Percentiles rank a stretch among this genome's conserved stretches.
Conservation (phyloP, 1,284 basidiomycete species). For the Rhodotorula mucilaginosa region DNA sequence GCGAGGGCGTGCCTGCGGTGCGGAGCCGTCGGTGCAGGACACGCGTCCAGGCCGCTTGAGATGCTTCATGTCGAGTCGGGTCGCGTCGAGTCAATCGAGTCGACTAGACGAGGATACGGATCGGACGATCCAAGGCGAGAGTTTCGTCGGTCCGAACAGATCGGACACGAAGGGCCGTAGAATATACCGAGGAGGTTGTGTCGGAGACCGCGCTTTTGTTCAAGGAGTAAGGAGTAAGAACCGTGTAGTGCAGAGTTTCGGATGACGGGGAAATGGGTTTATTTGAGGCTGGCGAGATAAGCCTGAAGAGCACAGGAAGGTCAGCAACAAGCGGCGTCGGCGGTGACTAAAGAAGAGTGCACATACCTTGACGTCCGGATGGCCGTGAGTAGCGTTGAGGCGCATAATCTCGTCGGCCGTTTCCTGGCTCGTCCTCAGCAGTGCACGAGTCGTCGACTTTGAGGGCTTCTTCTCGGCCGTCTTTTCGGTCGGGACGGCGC, state of each 20-base stretch:
- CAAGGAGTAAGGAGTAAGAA: too few species aligned
- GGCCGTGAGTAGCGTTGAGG: slow-evolving; percentile 14
- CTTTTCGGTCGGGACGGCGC: not conserved
- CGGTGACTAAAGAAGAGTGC: not conserved
- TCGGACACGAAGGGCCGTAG: too few species aligned
- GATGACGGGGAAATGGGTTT: not conserved
- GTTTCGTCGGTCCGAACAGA: too few species aligned
- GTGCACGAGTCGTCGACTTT: not conserved
- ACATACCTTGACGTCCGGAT: slow-evolving; percentile 16
- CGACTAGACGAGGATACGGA: too few species aligned
- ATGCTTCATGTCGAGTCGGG: not conserved
- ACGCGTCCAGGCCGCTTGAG: not conserved
- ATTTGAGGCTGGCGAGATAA: not conserved
- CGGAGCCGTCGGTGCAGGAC: not conserved
- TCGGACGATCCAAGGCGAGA: too few species aligned
- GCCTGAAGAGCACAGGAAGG: not conserved
- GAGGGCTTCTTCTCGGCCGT: not conserved
- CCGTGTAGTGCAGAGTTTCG: too few species aligned
- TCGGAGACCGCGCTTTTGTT: too few species aligned
- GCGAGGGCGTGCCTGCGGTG: too few species aligned
- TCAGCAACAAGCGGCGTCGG: not conserved
- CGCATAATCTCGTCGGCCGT: slow-evolving; percentile 21
- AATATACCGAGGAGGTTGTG: too few species aligned
- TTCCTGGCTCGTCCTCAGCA: slow-evolving; percentile 3
- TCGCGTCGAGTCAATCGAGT: not conserved